A percentile compares a stretch with the other conserved stretches of the same genome.
Conservation (phyloP, 1,284 basidiomycete genomes). For the Boletus smithii region DNA sequence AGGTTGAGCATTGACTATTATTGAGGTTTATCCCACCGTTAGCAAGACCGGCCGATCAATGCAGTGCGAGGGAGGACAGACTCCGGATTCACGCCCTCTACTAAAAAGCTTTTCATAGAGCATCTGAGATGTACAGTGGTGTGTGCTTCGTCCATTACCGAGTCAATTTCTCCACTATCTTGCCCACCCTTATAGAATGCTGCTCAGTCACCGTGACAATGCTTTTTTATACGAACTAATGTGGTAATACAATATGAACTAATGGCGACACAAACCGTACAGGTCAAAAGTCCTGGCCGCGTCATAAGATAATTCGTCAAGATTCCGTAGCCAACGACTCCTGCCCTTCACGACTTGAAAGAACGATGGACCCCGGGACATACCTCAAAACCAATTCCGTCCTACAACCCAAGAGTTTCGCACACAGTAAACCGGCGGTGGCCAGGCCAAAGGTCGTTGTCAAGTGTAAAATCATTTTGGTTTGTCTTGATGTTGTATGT, state of each 20-base stretch:
- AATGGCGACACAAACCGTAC: background rate
- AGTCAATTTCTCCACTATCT: background rate
- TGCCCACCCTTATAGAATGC: background rate
- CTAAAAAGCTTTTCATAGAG: background rate
- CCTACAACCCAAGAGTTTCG: constrained; percentile 21
- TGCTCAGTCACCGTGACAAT: background rate
- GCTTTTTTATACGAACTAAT: background rate
- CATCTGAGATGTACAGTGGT: background rate
- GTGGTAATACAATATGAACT: background rate
- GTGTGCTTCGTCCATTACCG: background rate
- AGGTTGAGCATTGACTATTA: constrained; percentile 2
- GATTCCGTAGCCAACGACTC: background rate
- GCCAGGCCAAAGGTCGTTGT: constrained; percentile 17
- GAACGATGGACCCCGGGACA: background rate
- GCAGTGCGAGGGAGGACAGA: background rate
- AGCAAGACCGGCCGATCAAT: background rate
- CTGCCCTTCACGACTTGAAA: background rate
- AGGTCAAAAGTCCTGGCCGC: background rate
- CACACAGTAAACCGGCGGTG: constrained; percentile 19
- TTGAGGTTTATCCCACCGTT: background rate
- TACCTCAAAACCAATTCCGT: background rate
- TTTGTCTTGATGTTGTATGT: constrained; percentile 12
- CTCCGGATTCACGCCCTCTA: background rate
- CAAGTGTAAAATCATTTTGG: constrained; percentile 12
- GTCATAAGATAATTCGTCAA: background rate